Base-by-base conservation (phyloP, 1,284 basidiomycete genomes). In the Rhodofomes roseus region DNA sequence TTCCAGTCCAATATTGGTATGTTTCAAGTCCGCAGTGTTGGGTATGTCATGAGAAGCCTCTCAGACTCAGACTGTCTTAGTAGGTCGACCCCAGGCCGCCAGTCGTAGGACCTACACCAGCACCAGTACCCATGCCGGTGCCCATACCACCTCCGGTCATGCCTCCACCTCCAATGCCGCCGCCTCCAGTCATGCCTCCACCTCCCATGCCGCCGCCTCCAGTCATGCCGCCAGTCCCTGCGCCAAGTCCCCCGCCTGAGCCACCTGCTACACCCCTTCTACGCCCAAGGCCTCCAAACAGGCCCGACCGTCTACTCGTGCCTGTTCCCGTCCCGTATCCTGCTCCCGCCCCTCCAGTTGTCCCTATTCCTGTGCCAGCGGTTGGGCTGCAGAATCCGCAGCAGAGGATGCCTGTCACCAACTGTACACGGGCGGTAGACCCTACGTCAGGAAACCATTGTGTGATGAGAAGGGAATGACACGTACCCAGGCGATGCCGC, bases 401-500 rank as follows among this genome's bases (percentile, higher is more conserved):
- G 51, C 59, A 60, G 29, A 57, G 51, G 50, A 60, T 60, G 27
- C 40, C 55, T 4, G 34, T 36, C 6, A 60, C 18, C n/a, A 60
- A 54, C 59, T 60, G 36, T 4, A 18, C 22, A 23, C 11, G n/a
- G 11, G 20, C 12, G 43, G 8, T 14, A n/a, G n/a, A n/a, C n/a
- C n/a, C 20, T 12, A 16, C 6, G 40, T 34, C 14, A 22, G 43
- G 4, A 5, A 3, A 27, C 37, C 7, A 22, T 9, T 20, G 43
- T 8, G 4, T 9, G 16, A 48, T 22, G n/a, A 4, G 11, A 18
- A 23, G 16, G 53, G 9, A 2, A 27, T 18, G 52, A 57, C 57
- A 57, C 57, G 9, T 40, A 58, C 60, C 44, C 53, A 52, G 46
- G 60, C 46, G n/a, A 61, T 50, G 36, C 56, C 53, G n/a, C 41